These are phyloP conservation scores for Herpomyces periplanetae DNA, from an alignment of 2,329 filamentous ascomycete species.

Conservation along the genomic window DNA sequence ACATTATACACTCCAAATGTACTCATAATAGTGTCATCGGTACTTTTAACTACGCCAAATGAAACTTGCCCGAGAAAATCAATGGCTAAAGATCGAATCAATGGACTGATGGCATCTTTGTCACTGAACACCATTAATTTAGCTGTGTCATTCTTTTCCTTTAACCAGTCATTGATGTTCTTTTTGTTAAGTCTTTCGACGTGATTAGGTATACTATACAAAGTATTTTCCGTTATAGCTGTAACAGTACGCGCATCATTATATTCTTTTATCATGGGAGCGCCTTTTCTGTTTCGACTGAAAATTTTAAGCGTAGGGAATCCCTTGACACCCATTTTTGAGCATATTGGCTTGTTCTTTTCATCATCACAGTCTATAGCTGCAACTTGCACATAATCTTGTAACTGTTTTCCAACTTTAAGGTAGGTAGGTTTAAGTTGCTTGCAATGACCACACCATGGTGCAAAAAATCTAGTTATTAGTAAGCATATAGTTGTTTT, in stretches of 20 bases:
- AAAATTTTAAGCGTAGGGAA: constrained; percentile 91
- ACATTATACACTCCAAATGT: constrained; percentile 37
- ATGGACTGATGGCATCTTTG: constrained; percentile 49
- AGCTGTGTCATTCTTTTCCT: constrained; percentile 21
- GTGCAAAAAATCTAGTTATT: no score
- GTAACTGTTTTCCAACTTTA: constrained; percentile 53
- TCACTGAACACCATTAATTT: constrained; percentile 79
- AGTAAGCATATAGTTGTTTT: no score
- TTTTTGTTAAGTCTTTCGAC: constrained; percentile 46
- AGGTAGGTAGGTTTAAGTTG: constrained; percentile 85
- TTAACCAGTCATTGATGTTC: constrained; percentile 32
- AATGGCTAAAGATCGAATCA: constrained; percentile 49
- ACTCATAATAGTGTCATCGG: constrained; percentile 28
- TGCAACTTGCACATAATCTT: constrained; percentile 72
- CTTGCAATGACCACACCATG: constrained; percentile 70
- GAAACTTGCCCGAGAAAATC: constrained; percentile 48
- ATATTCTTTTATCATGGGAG: constrained; percentile 61
- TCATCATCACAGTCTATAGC: constrained; percentile 87
- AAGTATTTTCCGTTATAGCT: constrained; percentile 47
- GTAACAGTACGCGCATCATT: constrained; percentile 46
- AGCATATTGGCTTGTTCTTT: constrained; percentile 53
- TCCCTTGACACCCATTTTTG: constrained; percentile 48
- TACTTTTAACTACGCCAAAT: constrained; percentile 46
- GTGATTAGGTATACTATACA: constrained; percentile 61
- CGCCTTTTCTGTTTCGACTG: constrained; percentile 43